A percentile compares a stretch with the other conserved stretches of the same genome.
These are phyloP conservation scores for Corchorus olitorius DNA, from an alignment of 345 rosid species.

Conservation along the genomic window DNA sequence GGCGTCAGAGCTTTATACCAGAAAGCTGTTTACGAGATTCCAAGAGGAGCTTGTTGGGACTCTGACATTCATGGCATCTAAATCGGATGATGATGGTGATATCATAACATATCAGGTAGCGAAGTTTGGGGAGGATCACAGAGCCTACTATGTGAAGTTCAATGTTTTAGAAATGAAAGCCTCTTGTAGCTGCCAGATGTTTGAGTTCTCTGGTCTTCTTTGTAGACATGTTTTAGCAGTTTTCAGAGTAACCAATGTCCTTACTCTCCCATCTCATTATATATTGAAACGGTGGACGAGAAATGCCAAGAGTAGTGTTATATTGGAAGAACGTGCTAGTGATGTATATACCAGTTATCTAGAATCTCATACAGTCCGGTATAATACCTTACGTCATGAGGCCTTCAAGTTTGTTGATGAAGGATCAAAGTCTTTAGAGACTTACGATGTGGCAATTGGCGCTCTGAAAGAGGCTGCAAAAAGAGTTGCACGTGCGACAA, in stretches of 20 bases:
- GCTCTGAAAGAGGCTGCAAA: constrained; percentile 63
- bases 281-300: constrained; percentile 63
- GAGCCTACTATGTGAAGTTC: constrained; percentile 53
- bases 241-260: constrained; percentile 66
- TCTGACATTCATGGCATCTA: constrained; percentile 52
- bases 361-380: constrained; percentile 63
- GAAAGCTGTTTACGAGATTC: constrained; percentile 44
- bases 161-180: constrained; percentile 63
- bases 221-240: constrained; percentile 68
- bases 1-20: constrained; percentile 47
- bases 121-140: constrained; percentile 63
- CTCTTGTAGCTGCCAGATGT: constrained; percentile 68
- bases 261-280: constrained; percentile 63
- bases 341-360: constrained; percentile 43
- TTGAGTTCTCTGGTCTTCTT: constrained; percentile 65
- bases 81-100: constrained; percentile 43
- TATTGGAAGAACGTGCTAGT: constrained; percentile 45
- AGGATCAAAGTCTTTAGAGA: constrained; percentile 45
- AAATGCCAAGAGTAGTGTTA: constrained; percentile 59
- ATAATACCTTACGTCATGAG: constrained; percentile 60
- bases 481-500: constrained; percentile 44
- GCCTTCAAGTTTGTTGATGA: constrained; percentile 63
- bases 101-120: constrained; percentile 48
- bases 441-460: constrained; percentile 45
- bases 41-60: constrained; percentile 58